A percentile compares a stretch with the other conserved stretches of the same genome.
Evolutionary conservation across 78 protist genomes (phyloP).

Genomic region (Speleostelium caveatum): DNA sequence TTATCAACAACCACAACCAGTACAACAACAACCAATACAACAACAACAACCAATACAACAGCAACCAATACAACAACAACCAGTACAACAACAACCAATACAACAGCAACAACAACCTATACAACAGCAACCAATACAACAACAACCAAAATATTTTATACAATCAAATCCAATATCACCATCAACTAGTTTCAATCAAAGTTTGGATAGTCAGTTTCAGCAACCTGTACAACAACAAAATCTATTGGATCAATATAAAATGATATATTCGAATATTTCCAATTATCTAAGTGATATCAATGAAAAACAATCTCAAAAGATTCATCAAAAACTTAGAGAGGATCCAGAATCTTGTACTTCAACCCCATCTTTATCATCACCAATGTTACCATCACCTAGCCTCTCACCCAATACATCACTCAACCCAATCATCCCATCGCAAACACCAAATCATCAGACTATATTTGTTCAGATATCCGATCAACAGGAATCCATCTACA

Average conservation of each 20-base stretch:
- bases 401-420: background rate
- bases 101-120: background rate
- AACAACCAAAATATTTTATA: background rate
- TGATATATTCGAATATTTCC: no score
- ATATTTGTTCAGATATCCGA: slow-evolving; percentile 27
- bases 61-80: background rate
- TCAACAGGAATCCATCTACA: slow-evolving; percentile 8
- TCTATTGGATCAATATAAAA: no score
- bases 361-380: background rate
- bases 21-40: background rate
- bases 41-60: background rate
- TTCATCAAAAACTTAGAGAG: background rate
- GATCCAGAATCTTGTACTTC: background rate
- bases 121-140: background rate
- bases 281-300: no score
- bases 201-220: no score
- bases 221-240: no score
- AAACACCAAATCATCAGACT: background rate
- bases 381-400: background rate
- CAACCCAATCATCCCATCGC: background rate
- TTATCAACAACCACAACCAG: background rate
- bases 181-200: no score
- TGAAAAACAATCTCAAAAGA: background rate
- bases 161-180: background rate
- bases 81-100: background rate